These are phyloP conservation scores for Annulohypoxylon truncatum DNA, from an alignment of 2,329 filamentous ascomycete species.

Conservation along the genomic window DNA sequence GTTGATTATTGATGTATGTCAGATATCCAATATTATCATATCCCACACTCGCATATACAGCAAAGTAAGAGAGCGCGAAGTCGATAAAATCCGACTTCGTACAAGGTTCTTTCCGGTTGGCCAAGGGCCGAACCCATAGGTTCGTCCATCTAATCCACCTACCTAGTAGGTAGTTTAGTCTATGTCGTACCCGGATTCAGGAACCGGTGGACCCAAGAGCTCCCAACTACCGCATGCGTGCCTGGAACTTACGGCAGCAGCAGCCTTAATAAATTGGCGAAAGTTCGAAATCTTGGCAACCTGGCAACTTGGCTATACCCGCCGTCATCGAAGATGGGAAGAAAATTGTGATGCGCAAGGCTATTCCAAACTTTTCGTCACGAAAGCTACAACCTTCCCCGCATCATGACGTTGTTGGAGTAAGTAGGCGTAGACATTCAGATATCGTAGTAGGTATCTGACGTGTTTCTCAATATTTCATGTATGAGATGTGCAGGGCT, in stretches of 20 bases:
- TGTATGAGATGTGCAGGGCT: slow-evolving; percentile 4
- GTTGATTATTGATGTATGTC: slow-evolving; percentile 19
- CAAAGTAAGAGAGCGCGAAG: slow-evolving; percentile 16
- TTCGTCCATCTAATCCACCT: slow-evolving; percentile 5
- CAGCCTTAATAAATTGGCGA: slow-evolving; percentile 9
- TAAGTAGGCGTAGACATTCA: not conserved
- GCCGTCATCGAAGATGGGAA: slow-evolving; percentile 13
- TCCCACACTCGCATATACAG: not conserved
- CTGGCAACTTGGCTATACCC: slow-evolving; percentile 1
- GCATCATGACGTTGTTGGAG: slow-evolving; percentile 23
- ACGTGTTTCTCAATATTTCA: slow-evolving; percentile 28
- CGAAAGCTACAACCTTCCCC: slow-evolving; percentile 14
- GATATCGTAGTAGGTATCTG: not conserved
- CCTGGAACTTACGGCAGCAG: not conserved
- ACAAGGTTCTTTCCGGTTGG: slow-evolving; percentile 14
- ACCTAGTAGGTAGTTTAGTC: not conserved
- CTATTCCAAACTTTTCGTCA: slow-evolving; percentile 17
- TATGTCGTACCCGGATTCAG: slow-evolving; percentile 21
- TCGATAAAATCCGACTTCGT: slow-evolving; percentile 11
- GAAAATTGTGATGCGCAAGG: slow-evolving; percentile 30
- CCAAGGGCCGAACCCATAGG: slow-evolving; percentile 17
- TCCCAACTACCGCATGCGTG: slow-evolving; percentile 12
- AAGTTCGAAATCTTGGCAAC: slow-evolving; percentile 3
- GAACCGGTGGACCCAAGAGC: slow-evolving; percentile 27
- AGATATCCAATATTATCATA: slow-evolving; percentile 11